A percentile compares a stretch with the other conserved stretches of the same genome.
phyloP scores from a whole-genome alignment of 2,329 filamentous ascomycete genomes.

The Penicillium corylophilum region DNA sequence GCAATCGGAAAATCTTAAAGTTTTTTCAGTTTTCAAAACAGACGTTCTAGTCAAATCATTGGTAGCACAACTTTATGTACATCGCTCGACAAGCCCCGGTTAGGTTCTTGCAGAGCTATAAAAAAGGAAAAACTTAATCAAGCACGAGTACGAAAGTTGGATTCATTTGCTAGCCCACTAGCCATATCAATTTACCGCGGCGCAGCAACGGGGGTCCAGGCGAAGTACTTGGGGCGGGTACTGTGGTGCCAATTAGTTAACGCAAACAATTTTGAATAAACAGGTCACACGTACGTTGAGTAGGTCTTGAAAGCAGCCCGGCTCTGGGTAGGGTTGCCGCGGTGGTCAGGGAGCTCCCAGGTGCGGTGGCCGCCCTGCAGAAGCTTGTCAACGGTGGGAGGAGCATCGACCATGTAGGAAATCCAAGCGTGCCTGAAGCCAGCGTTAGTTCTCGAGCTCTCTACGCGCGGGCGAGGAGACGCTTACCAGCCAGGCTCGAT shows the following conservation, averaged over 20 bases:
- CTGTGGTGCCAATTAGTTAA: constrained; percentile 17
- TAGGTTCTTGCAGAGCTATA: constrained; percentile 6
- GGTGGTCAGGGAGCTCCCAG: constrained; percentile 74
- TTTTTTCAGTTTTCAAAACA: constrained; percentile 6
- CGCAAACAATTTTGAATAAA: not conserved
- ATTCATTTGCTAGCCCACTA: constrained; percentile 17
- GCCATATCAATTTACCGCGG: constrained; percentile 29
- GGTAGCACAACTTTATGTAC: constrained; percentile 39
- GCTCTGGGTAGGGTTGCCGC: constrained; percentile 72
- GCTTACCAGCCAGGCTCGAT: constrained; percentile 84
- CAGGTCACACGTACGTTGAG: constrained; percentile 74
- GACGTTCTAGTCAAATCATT: constrained; percentile 22
- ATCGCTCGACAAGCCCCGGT: constrained; percentile 20
- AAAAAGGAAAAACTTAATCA: constrained; percentile 10
- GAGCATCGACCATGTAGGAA: constrained; percentile 85
- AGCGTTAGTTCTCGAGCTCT: constrained; percentile 6
- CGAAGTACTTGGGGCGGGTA: constrained; percentile 34
- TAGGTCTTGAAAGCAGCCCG: constrained; percentile 88
- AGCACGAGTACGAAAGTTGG: constrained; percentile 10
- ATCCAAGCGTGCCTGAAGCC: constrained; percentile 83
- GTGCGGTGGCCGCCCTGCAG: constrained; percentile 64
- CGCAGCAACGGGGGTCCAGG: constrained; percentile 38
- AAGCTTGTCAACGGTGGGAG: constrained; percentile 73
- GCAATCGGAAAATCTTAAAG: constrained; percentile 13
- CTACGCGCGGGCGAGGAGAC: not conserved